Percentiles rank a stretch among this genome's conserved stretches.
These are phyloP conservation scores for Dactylellina sp. DNA, from an alignment of 2,329 filamentous ascomycete species.

Conservation along the genomic window DNA sequence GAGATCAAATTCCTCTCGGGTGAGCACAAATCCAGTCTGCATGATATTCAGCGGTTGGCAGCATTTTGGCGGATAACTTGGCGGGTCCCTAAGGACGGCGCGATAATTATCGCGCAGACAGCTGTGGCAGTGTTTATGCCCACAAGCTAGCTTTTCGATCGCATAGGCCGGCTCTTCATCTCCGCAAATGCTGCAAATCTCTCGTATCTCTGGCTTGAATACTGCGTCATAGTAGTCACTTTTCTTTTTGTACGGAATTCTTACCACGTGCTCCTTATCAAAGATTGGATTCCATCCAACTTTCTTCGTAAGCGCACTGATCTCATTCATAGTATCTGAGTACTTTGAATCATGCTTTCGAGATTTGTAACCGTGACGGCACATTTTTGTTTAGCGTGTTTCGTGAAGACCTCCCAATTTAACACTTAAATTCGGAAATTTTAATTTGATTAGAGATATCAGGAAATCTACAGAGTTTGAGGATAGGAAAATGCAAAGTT, in stretches of 20 bases:
- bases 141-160: constrained; percentile 23
- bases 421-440: no score
- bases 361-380: not conserved
- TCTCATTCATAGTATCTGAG: not conserved
- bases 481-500: no score
- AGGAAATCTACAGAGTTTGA: no score
- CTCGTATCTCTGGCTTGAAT: constrained; percentile 4
- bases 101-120: constrained; percentile 32
- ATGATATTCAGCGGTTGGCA: constrained; percentile 12
- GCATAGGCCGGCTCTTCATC: constrained; percentile 20
- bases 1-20: constrained; percentile 7
- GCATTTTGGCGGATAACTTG: constrained; percentile 26
- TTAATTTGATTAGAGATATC: no score
- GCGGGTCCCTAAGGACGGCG: constrained; percentile 22
- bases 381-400: not conserved
- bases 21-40: constrained; percentile 23
- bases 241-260: not conserved
- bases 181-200: constrained; percentile 27
- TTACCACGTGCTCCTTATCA: no score
- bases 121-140: constrained; percentile 35
- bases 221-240: not conserved
- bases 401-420: no score
- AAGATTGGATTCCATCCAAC: not conserved
- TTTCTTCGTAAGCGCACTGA: not conserved
- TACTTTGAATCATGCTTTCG: not conserved